phyloP scores from a whole-genome alignment of 164 flowering plant genomes.

The Aristolochia contorta region DNA sequence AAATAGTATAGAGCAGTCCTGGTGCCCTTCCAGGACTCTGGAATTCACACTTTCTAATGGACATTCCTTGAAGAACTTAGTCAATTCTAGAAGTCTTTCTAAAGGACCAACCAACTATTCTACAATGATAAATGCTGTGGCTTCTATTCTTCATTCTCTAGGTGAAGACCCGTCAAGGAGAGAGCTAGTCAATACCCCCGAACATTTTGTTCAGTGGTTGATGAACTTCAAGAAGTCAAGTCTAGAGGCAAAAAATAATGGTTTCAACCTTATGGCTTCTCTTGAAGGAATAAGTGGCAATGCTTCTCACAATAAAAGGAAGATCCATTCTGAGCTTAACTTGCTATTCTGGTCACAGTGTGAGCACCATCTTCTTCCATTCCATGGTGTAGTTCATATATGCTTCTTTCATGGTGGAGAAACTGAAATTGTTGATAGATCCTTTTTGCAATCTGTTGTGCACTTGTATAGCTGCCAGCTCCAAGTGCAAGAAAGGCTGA shows the following conservation, averaged over 20 bases:
- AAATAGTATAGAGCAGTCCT: slow-evolving; percentile 17
- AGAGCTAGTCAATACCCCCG: slow-evolving; percentile 69
- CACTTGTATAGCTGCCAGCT: slow-evolving; percentile 83
- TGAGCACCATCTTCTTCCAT: slow-evolving; percentile 95
- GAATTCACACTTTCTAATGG: slow-evolving; percentile 19
- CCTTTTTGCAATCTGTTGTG: slow-evolving; percentile 61
- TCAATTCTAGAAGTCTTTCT: slow-evolving; percentile 14
- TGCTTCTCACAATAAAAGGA: slow-evolving; percentile 10
- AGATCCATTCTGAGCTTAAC: slow-evolving; percentile 49
- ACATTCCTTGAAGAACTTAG: slow-evolving; percentile 12
- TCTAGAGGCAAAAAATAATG: slow-evolving; percentile 51
- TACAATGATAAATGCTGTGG: slow-evolving; percentile 52
- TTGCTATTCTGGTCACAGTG: slow-evolving; percentile 83
- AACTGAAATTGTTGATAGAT: slow-evolving; percentile 25
- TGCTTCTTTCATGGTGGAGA: slow-evolving; percentile 47
- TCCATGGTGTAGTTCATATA: slow-evolving; percentile 81
- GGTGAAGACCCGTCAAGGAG: slow-evolving; percentile 82
- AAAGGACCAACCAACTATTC: slow-evolving; percentile 23
- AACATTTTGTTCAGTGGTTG: slow-evolving; percentile 74
- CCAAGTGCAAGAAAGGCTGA: slow-evolving; percentile 93
- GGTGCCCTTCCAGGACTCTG: slow-evolving; percentile 60
- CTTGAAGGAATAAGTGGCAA: slow-evolving; percentile 7
- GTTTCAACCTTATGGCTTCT: slow-evolving; percentile 16
- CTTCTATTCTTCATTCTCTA: slow-evolving; percentile 49
- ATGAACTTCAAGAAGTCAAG: slow-evolving; percentile 57